Evolutionary conservation across 352 stramenopile species (phyloP).

Genomic region (Achlya hypogyna): DNA sequence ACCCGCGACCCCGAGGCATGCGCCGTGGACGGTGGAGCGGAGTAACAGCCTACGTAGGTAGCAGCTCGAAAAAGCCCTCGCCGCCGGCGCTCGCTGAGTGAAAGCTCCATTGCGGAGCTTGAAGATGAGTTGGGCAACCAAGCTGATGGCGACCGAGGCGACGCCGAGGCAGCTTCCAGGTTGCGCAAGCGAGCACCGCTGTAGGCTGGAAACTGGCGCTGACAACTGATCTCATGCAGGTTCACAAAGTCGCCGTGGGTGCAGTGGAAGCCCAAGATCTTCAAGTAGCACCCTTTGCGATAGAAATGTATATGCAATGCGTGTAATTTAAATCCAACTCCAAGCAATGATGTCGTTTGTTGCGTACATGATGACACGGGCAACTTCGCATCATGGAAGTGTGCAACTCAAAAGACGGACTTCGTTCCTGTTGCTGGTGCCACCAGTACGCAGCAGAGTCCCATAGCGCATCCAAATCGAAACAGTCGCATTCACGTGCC

Average conservation of each 20-base stretch:
- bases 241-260: neutral
- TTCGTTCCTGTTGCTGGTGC: too few relatives aligned
- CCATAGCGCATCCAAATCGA: too few relatives aligned
- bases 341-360: too few relatives aligned
- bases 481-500: too few relatives aligned
- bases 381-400: too few relatives aligned
- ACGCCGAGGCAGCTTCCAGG: neutral
- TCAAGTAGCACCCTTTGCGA: neutral
- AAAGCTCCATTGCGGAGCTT: neutral
- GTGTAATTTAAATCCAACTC: too few relatives aligned
- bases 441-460: too few relatives aligned
- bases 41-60: neutral
- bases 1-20: neutral
- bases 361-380: too few relatives aligned
- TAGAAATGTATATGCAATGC: too few relatives aligned
- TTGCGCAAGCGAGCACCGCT: neutral
- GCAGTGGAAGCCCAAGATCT: neutral
- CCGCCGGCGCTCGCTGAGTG: slow-evolving; percentile 8
- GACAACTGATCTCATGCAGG: neutral
- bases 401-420: too few relatives aligned
- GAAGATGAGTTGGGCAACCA: slow-evolving; percentile 4
- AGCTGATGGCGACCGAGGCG: neutral
- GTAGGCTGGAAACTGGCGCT: too few relatives aligned
- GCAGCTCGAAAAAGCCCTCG: neutral
- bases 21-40: neutral